Conservation (phyloP, 1,284 basidiomycete genomes). For the Fistulina hepatica region DNA sequence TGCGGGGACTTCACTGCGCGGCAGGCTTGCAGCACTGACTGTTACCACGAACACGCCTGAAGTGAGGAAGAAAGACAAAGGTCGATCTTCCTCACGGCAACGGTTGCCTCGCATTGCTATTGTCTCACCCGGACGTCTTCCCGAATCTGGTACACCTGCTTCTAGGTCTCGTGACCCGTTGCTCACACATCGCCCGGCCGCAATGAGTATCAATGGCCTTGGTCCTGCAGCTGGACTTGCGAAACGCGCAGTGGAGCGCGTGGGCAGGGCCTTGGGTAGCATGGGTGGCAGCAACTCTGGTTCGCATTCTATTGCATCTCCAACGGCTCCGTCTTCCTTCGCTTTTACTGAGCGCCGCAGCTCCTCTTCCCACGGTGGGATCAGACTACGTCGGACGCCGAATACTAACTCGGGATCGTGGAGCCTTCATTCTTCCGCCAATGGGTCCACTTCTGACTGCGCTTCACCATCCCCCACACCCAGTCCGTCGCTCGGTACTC, state of each 20-base stretch:
- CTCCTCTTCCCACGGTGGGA: conserved; percentile 21
- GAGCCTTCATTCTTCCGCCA: conserved; percentile 39
- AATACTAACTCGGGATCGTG: conserved; percentile 48
- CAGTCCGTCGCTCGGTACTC: conserved; percentile 44
- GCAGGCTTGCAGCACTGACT: conserved; percentile 40
- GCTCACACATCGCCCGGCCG: neutral
- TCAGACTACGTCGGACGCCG: conserved; percentile 39
- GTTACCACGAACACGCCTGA: conserved; percentile 23
- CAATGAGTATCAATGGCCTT: conserved; percentile 30
- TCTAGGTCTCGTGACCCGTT: neutral
- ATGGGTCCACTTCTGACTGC: conserved; percentile 38
- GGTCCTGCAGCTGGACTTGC: conserved; percentile 63
- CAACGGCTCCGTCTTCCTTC: conserved; percentile 23
- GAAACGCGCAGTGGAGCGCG: conserved; percentile 63
- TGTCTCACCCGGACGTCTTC: neutral
- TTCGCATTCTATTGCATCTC: conserved; percentile 22
- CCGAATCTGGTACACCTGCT: neutral
- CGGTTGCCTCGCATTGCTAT: too few species aligned
- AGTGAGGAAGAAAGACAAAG: too few species aligned
- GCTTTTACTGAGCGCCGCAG: conserved; percentile 31
- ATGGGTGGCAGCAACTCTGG: conserved; percentile 30
- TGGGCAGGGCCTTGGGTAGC: conserved; percentile 53
- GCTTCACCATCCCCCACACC: conserved; percentile 32
- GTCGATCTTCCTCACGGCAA: too few species aligned
- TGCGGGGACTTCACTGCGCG: conserved; percentile 34